Evolutionary conservation across 345 rosid species (phyloP), one percentile per base, ranked within the genome.

Genomic region (Lumnitzera littorea): DNA sequence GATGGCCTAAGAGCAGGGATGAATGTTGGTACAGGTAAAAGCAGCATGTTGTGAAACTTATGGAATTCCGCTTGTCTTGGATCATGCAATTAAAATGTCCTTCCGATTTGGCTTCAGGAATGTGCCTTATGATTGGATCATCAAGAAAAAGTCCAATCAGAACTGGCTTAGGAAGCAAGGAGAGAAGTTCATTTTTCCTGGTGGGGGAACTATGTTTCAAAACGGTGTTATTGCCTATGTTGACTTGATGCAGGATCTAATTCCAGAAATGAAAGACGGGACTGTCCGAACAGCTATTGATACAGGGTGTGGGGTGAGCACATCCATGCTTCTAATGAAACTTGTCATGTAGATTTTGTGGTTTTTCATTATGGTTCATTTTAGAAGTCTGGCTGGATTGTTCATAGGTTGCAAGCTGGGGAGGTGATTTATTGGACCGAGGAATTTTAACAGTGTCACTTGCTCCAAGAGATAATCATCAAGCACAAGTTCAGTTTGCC

Each of bases 131-230:
- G 75, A 94, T 79, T 94, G 99, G 99, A 94, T 94, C 64, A 88
- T 87, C 84, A 90, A 74, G 75, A 76, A 80, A 80, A 94, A 94
- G 71, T 94, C 99, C 15, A 90, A 94, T 67, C 99, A 94, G 75
- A 74, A 94, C 55, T 94, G 99, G 99, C 78, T 90, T 61, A 76
- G 80, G 70, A 94, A 94, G 74, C 76, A 90, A 48, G 97, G 96
- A 51, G 99, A 94, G 31, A 90, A 86, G 72, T 94, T 94, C 79
- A 72, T 77, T 54, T 94, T 94, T 56, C 99, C 99, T 2, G 99
- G 99, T 57, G 99, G 99, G 1, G 99, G 99, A 66, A 94, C 99
- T 4, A 94, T 94, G 99, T 94, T 94, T 74, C 97, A 97, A 2
- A 67, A 66, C 46, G 99, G 99, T 74, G 99, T 94, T 63, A 73